Evolutionary conservation across 2,329 filamentous ascomycete genomes (phyloP).

Genomic region (Cercospora canescens): DNA sequence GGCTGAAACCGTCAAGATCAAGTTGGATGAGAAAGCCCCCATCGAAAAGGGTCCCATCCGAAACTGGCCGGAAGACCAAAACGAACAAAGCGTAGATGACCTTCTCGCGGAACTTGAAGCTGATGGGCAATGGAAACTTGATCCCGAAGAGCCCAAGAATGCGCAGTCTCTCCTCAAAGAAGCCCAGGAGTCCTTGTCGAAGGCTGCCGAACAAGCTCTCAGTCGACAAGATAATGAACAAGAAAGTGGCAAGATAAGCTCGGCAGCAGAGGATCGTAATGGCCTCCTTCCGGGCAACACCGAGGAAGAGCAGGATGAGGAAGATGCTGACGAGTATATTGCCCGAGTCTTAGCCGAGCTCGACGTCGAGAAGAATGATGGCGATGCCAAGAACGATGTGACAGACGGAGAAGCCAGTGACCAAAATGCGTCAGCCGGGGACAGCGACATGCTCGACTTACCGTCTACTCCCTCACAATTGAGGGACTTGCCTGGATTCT

Average conservation of each 20-base stretch:
- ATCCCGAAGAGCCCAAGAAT: slow-evolving; percentile 42
- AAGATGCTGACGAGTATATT: slow-evolving; percentile 50
- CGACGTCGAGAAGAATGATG: slow-evolving; percentile 45
- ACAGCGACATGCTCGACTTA: slow-evolving; percentile 21
- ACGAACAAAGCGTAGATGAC: slow-evolving; percentile 50
- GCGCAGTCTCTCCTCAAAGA: slow-evolving; percentile 44
- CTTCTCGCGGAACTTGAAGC: slow-evolving; percentile 44
- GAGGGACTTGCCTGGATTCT: slow-evolving; percentile 12
- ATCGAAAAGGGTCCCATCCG: slow-evolving; percentile 26
- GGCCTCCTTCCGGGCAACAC: slow-evolving; percentile 15
- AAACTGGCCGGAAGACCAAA: slow-evolving; percentile 39
- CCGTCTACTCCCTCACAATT: slow-evolving; percentile 36
- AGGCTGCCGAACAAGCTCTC: slow-evolving; percentile 2
- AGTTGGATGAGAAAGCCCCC: slow-evolving; percentile 25
- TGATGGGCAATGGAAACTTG: slow-evolving; percentile 42
- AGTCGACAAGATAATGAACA: background rate
- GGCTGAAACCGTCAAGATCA: background rate
- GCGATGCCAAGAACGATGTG: slow-evolving; percentile 18
- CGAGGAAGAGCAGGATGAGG: slow-evolving; percentile 35
- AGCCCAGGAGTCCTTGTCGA: slow-evolving; percentile 41
- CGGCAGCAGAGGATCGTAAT: slow-evolving; percentile 2
- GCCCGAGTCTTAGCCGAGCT: slow-evolving; percentile 48
- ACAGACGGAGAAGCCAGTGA: background rate
- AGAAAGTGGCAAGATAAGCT: background rate
- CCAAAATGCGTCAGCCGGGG: background rate